A percentile compares a stretch with the other conserved stretches of the same genome.
Evolutionary conservation across 805 yeast genomes (phyloP).

Genomic region (Brettanomyces custersianus): DNA sequence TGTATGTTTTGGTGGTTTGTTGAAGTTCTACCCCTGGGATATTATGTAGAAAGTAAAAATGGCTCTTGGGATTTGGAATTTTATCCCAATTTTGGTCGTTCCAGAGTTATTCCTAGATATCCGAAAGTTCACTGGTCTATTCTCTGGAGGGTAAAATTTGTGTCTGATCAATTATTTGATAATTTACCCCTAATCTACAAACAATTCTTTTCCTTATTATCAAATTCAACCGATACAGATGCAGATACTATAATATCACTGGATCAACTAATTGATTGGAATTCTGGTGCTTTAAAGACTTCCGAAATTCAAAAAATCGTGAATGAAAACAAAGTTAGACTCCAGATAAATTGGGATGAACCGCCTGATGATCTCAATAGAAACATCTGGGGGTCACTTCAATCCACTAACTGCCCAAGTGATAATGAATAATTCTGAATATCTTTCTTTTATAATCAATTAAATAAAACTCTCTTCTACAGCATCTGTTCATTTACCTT

Average conservation of each 20-base stretch:
- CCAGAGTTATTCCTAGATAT: conserved; percentile 38
- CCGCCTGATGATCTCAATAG: conserved; percentile 7
- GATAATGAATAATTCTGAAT: no score
- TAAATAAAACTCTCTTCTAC: no score
- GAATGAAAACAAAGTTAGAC: background rate
- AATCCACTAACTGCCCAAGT: no score
- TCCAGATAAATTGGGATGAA: conserved; percentile 5
- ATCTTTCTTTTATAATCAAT: no score
- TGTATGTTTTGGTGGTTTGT: conserved; percentile 50
- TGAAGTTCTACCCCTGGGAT: conserved; percentile 53
- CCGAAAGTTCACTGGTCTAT: conserved; percentile 54
- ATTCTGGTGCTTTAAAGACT: conserved; percentile 12
- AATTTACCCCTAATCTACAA: conserved; percentile 32
- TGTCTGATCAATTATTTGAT: conserved; percentile 35
- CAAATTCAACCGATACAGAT: background rate
- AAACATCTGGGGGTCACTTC: no score
- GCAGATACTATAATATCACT: background rate
- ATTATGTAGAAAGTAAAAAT: conserved; percentile 35
- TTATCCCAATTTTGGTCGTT: conserved; percentile 49
- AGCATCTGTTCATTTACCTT: no score
- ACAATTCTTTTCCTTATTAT: conserved; percentile 3
- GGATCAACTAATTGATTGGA: conserved; percentile 13
- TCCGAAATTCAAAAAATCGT: conserved; percentile 3
- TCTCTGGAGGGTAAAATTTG: conserved; percentile 42
- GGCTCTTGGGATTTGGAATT: conserved; percentile 44